Evolutionary conservation across 2,329 filamentous ascomycete species (phyloP), one percentile per base, ranked within the genome.

Genomic region (Bipolaris cookei): DNA sequence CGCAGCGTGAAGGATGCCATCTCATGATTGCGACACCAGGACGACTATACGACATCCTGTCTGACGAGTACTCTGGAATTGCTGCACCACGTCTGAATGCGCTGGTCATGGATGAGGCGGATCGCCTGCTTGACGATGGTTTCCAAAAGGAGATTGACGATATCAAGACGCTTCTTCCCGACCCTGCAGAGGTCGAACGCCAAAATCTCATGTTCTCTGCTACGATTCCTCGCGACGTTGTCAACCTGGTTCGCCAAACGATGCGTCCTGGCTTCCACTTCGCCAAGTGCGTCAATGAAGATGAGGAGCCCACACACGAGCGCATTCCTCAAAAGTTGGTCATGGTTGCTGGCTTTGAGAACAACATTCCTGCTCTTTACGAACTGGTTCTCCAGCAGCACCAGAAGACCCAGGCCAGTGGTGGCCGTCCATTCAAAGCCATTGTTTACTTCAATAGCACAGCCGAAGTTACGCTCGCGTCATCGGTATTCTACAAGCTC

Each of bases 201-300:
- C 95, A 99, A 77, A 97, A 93, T 6, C 86, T 99, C 69, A 88
- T 99, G 77, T 97, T 96, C 76, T 98, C 94, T 13, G 95, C 95
- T 42, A 99, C 95, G 10, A 90, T 99, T 30, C 92, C 94, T 43
- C 84, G 84, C 57, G 86, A 92, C 61, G 94, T 99, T 42, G 88
- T 97, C 65, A 79, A 84, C 41, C 84, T 98, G 46, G 94, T 96
- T 38, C 86, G 88, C 58, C 78, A 81, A 64, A 92, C 91, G 65
- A 88, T 98, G 74, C 91, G 93, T 73, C 85, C 86, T 1, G 81
- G 91, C 65, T 98, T 96, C 77, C 87, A 96, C 73, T 96, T 95
- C 69, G 87, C 97, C 58, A 90, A 94, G 76, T 96, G 92, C n/a
- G 90, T 99, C 59, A 81, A 84, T 54, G 86, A 89, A 54, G 86